phyloP scores from a whole-genome alignment of 2,329 filamentous ascomycete species.

The Rhytidhysteron rufulum region DNA sequence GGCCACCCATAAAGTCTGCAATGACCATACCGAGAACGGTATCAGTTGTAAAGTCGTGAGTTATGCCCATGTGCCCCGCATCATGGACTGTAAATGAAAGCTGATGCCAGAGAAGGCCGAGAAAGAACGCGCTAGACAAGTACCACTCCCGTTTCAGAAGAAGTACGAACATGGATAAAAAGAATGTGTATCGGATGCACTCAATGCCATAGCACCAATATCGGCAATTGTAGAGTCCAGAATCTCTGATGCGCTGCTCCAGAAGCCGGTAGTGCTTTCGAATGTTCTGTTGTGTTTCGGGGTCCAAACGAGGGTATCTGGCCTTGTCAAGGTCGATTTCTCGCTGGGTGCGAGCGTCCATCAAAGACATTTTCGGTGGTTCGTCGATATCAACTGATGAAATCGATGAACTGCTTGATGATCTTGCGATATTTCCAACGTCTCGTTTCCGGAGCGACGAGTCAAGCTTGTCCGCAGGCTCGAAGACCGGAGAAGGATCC shows the following conservation, averaged over 20 bases:
- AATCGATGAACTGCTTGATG: constrained; percentile 58
- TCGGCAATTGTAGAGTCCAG: constrained; percentile 79
- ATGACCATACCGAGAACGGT: constrained; percentile 84
- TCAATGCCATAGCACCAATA: constrained; percentile 79
- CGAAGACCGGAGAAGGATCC: constrained; percentile 57
- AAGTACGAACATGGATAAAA: constrained; percentile 60
- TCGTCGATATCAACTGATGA: constrained; percentile 35
- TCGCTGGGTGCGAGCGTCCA: constrained; percentile 70
- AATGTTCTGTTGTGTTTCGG: constrained; percentile 69
- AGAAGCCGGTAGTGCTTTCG: constrained; percentile 77
- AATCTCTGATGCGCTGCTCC: constrained; percentile 65
- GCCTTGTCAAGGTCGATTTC: constrained; percentile 72
- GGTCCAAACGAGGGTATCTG: constrained; percentile 77
- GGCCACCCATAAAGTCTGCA: constrained; percentile 81
- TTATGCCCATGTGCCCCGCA: constrained; percentile 96
- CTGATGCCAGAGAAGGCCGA: constrained; percentile 91
- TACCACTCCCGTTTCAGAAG: constrained; percentile 42
- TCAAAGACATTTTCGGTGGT: constrained; percentile 54
- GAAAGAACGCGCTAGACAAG: constrained; percentile 63
- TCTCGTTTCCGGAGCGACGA: constrained; percentile 34
- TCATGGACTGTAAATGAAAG: constrained; percentile 92
- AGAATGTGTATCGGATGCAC: constrained; percentile 63
- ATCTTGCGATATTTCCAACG: constrained; percentile 27
- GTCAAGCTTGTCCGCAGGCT: constrained; percentile 43
- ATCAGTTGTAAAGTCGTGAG: constrained; percentile 81